These are phyloP conservation scores for Sporobolus alterniflorus DNA, from an alignment of 202 grass and related monocot genomes.

Conservation along the genomic window DNA sequence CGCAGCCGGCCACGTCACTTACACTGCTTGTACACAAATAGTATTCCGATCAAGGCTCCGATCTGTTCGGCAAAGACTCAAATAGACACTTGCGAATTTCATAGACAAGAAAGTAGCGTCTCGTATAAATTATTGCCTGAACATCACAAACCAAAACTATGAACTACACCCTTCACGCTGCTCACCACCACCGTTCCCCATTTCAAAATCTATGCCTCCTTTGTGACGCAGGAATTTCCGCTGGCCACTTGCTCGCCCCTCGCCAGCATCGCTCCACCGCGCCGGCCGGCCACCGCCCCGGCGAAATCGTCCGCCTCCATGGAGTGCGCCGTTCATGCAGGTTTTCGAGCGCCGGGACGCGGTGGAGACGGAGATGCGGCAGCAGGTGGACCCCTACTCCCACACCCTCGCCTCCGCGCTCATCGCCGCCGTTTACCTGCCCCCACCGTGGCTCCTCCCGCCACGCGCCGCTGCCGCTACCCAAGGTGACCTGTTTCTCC, in stretches of 20 bases:
- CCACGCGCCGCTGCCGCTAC: background rate
- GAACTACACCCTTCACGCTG: too few species aligned
- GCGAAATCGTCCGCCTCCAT: constrained; percentile 14
- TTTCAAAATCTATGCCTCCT: too few species aligned
- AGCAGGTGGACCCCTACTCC: constrained; percentile 55
- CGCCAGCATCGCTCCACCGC: background rate
- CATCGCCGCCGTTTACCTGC: constrained; percentile 33
- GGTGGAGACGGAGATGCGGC: constrained; percentile 58
- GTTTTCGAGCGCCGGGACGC: constrained; percentile 57
- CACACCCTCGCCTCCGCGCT: constrained; percentile 51
- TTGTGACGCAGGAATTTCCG: too few species aligned
- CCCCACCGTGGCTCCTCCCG: constrained; percentile 54
- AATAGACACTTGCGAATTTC: too few species aligned
- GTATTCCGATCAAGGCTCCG: too few species aligned
- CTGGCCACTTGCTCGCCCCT: background rate
- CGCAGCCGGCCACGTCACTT: too few species aligned
- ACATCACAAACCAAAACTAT: too few species aligned
- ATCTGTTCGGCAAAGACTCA: too few species aligned
- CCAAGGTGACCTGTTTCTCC: background rate
- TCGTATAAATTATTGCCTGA: too few species aligned
- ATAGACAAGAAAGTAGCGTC: too few species aligned
- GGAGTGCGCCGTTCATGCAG: constrained; percentile 68
- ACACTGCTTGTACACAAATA: too few species aligned
- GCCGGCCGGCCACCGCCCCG: background rate
- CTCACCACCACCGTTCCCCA: too few species aligned